A percentile compares a stretch with the other conserved stretches of the same genome.
Evolutionary conservation across 345 rosid species (phyloP).

Genomic region (Rhodamnia argentea): DNA sequence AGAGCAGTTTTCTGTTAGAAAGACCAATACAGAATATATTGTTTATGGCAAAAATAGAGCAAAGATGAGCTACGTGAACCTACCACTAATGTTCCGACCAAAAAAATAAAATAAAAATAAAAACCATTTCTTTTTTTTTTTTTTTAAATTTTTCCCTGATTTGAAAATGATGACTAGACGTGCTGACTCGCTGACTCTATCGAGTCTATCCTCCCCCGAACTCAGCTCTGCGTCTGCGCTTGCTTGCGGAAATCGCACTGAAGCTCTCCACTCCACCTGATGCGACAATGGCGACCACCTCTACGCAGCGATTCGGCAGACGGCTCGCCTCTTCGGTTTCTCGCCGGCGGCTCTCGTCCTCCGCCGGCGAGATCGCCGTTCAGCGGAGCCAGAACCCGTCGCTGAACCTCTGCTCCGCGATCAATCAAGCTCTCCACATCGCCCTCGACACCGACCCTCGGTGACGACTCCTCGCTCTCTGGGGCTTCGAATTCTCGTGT

Average conservation of each 20-base stretch:
- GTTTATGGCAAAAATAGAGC: no score
- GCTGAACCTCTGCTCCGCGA: slow-evolving; percentile 32
- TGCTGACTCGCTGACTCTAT: not conserved
- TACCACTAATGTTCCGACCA: not conserved
- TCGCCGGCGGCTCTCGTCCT: not conserved
- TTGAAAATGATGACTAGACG: not conserved
- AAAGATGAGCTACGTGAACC: not conserved
- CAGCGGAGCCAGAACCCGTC: slow-evolving; percentile 6
- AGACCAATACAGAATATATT: no score
- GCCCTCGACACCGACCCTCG: slow-evolving; percentile 48
- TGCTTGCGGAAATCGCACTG: not conserved
- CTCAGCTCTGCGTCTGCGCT: not conserved
- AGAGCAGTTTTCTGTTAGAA: no score
- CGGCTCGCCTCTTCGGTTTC: not conserved
- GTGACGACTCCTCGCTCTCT: slow-evolving; percentile 1
- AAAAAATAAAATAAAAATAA: no score
- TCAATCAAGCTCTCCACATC: slow-evolving; percentile 47
- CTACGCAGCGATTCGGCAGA: not conserved
- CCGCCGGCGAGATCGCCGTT: not conserved
- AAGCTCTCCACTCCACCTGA: not conserved
- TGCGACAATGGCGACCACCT: not conserved
- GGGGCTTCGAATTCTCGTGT: not conserved
- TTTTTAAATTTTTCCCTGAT: not conserved
- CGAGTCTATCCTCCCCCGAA: not conserved
- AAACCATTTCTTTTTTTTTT: not conserved